These are phyloP conservation scores for Mastigamoeba balamuthi DNA, from an alignment of 78 protist genomes.

Conservation along the genomic window DNA sequence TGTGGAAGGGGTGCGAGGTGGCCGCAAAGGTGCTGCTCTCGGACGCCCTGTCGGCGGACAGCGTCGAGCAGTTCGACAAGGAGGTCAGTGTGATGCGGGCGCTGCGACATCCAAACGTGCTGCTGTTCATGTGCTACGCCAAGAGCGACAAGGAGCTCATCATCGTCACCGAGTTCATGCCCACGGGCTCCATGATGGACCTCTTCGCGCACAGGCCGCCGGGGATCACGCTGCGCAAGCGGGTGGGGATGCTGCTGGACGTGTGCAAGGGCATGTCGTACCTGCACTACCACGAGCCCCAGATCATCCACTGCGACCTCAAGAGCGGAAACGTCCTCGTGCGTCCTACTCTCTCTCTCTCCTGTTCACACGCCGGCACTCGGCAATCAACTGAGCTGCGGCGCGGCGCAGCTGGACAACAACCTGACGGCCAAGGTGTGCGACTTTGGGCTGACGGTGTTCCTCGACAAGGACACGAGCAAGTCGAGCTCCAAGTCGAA, in stretches of 20 bases:
- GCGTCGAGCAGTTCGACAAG: conserved; percentile 16
- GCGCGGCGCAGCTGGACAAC: too few species aligned
- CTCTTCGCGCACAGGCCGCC: too few species aligned
- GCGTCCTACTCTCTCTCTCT: too few species aligned
- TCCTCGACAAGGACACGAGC: too few species aligned
- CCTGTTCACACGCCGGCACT: too few species aligned
- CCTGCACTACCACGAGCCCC: conserved; percentile 59
- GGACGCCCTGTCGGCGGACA: conserved; percentile 16
- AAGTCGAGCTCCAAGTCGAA: conserved; percentile 24
- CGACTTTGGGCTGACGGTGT: conserved; percentile 68
- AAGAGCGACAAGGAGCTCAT: too few species aligned
- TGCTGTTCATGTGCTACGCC: too few species aligned
- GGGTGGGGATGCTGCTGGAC: too few species aligned
- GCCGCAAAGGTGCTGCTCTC: conserved; percentile 35
- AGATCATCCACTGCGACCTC: conserved; percentile 67
- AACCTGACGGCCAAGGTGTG: conserved; percentile 37
- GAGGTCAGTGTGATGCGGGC: conserved; percentile 32
- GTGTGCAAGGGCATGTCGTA: conserved; percentile 68
- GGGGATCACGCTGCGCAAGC: too few species aligned
- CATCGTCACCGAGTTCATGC: too few species aligned
- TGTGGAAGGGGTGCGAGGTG: conserved; percentile 47
- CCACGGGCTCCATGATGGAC: too few species aligned
- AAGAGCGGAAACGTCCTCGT: conserved; percentile 54
- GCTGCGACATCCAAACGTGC: conserved; percentile 44
- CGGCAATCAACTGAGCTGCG: too few species aligned